These are phyloP conservation scores for Polygonum aviculare DNA, from an alignment of 148 eudicot genomes.

Conservation along the genomic window DNA sequence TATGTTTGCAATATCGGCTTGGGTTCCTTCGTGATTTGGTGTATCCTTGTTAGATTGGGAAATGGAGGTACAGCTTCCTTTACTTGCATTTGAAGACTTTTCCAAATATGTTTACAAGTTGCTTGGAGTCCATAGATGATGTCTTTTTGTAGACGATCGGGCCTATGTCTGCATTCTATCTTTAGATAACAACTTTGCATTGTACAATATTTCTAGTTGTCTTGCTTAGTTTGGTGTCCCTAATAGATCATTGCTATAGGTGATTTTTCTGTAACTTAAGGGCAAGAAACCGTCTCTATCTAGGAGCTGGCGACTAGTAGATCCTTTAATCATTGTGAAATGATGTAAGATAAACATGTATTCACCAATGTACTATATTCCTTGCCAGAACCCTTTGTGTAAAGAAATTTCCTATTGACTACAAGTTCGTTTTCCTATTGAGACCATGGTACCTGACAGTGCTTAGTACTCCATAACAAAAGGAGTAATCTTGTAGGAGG, in stretches of 20 bases:
- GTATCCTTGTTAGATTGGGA: background rate
- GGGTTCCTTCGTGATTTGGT: slow-evolving; percentile 25
- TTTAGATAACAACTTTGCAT: background rate
- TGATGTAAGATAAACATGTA: background rate
- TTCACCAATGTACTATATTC: background rate
- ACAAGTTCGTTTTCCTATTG: too few relatives aligned
- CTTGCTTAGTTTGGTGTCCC: background rate
- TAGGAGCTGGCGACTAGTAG: background rate
- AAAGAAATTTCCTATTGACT: too few relatives aligned
- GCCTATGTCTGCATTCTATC: background rate
- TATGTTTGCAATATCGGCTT: slow-evolving; percentile 43
- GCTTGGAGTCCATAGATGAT: background rate
- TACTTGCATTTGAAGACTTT: background rate
- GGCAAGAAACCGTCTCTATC: background rate
- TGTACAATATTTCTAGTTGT: background rate
- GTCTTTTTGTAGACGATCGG: background rate
- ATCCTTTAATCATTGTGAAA: background rate
- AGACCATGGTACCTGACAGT: too few relatives aligned
- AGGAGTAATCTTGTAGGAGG: too few relatives aligned
- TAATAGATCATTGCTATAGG: background rate
- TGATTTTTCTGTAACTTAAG: background rate
- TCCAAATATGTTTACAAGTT: background rate
- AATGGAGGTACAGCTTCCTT: background rate
- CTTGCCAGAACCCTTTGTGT: background rate
- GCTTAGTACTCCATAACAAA: too few relatives aligned